Conservation (phyloP, 306 rosid genomes). For the Phaseolus lunatus region DNA sequence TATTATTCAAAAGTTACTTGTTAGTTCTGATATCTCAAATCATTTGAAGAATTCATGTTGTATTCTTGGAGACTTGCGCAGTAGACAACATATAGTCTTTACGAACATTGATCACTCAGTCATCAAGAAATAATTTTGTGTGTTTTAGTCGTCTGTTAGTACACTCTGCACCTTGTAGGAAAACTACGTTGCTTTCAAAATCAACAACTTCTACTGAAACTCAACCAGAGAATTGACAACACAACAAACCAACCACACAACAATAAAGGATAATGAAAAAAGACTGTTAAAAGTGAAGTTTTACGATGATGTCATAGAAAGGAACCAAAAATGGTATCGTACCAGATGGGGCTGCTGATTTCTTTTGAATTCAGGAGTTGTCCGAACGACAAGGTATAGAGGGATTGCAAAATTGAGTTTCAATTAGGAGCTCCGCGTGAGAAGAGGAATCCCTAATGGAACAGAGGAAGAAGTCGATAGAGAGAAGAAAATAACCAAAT, state of each 20-base stretch:
- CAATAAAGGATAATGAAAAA: background rate
- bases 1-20: no score
- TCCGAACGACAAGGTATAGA: background rate
- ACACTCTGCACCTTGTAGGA: no score
- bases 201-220: no score
- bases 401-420: background rate
- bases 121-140: no score
- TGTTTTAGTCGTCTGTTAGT: no score
- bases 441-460: slow-evolving; percentile 32
- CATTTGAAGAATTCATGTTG: no score
- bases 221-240: background rate
- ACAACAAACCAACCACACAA: background rate
- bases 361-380: background rate
- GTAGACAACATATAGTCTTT: no score
- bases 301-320: background rate
- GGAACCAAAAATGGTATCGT: slow-evolving; percentile 14
- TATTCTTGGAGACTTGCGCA: no score
- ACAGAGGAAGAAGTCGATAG: slow-evolving; percentile 12
- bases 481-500: slow-evolving; percentile 4
- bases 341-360: background rate
- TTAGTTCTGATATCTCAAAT: no score
- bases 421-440: slow-evolving; percentile 3
- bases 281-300: background rate
- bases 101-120: no score
- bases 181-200: no score